These are phyloP conservation scores for Tricladium varicosporioides DNA, from an alignment of 2,329 filamentous ascomycete genomes.

Conservation along the genomic window DNA sequence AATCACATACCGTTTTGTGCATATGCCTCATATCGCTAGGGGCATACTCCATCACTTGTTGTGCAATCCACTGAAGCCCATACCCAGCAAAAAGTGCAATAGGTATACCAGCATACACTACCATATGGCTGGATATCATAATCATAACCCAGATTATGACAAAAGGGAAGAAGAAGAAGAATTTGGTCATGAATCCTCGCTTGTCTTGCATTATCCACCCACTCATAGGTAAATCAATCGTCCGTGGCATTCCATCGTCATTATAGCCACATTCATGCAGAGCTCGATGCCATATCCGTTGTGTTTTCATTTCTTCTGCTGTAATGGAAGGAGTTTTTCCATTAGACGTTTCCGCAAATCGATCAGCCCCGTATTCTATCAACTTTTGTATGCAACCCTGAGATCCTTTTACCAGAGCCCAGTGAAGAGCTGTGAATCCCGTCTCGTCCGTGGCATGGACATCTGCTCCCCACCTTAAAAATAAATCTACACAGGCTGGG, in stretches of 20 bases:
- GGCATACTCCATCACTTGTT: slow-evolving; percentile 76
- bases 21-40: slow-evolving; percentile 86
- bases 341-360: slow-evolving; percentile 83
- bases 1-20: slow-evolving; percentile 72
- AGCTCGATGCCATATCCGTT: slow-evolving; percentile 76
- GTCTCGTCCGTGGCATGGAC: slow-evolving; percentile 88
- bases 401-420: slow-evolving; percentile 93
- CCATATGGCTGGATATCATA: slow-evolving; percentile 69
- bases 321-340: slow-evolving; percentile 88
- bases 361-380: slow-evolving; percentile 91
- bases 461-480: slow-evolving; percentile 91
- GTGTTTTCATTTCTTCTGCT: slow-evolving; percentile 86
- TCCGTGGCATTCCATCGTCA: slow-evolving; percentile 69
- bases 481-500: slow-evolving; percentile 86
- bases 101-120: slow-evolving; percentile 74
- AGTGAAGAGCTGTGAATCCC: slow-evolving; percentile 92
- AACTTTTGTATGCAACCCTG: slow-evolving; percentile 88
- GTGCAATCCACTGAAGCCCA: slow-evolving; percentile 72
- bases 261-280: slow-evolving; percentile 83
- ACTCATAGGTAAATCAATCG: slow-evolving; percentile 69
- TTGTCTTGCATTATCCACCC: slow-evolving; percentile 74
- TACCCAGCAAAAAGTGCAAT: slow-evolving; percentile 64
- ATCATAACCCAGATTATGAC: slow-evolving; percentile 69
- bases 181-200: slow-evolving; percentile 74
- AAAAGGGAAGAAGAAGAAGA: slow-evolving; percentile 89